phyloP scores from a whole-genome alignment of 148 eudicot species.

The Camellia lanceoleosa region DNA sequence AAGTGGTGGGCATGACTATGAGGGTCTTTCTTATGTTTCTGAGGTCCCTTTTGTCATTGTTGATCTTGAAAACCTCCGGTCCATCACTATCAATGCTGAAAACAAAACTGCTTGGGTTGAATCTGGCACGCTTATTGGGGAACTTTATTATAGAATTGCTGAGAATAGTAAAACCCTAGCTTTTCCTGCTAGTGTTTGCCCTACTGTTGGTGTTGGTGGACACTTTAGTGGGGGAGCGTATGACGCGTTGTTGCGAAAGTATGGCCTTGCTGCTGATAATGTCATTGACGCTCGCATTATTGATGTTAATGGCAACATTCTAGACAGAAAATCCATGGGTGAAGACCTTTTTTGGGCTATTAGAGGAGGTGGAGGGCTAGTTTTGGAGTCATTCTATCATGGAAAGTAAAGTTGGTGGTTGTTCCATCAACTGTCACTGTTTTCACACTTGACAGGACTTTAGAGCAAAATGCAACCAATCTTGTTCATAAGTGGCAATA shows the following conservation, averaged over 20 bases:
- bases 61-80: background rate
- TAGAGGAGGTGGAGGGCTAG: constrained; percentile 9
- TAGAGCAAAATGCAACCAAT: background rate
- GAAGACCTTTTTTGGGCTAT: constrained; percentile 14
- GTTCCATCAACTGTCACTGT: background rate
- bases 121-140: background rate
- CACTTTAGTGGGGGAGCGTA: constrained; percentile 12
- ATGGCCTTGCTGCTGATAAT: background rate
- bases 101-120: background rate
- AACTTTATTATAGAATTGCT: background rate
- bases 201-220: constrained; percentile 6
- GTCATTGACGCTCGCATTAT: background rate
- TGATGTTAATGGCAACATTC: background rate
- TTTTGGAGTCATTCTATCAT: constrained; percentile 4
- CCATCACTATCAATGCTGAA: background rate
- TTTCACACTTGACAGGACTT: background rate
- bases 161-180: background rate
- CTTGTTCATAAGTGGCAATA: background rate
- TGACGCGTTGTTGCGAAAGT: background rate
- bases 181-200: background rate
- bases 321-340: background rate
- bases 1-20: constrained; percentile 9
- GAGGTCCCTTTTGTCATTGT: background rate
- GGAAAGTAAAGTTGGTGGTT: background rate
- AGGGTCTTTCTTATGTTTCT: constrained; percentile 6